phyloP scores from a whole-genome alignment of 2,329 filamentous ascomycete species.

The Monosporascus sp. region DNA sequence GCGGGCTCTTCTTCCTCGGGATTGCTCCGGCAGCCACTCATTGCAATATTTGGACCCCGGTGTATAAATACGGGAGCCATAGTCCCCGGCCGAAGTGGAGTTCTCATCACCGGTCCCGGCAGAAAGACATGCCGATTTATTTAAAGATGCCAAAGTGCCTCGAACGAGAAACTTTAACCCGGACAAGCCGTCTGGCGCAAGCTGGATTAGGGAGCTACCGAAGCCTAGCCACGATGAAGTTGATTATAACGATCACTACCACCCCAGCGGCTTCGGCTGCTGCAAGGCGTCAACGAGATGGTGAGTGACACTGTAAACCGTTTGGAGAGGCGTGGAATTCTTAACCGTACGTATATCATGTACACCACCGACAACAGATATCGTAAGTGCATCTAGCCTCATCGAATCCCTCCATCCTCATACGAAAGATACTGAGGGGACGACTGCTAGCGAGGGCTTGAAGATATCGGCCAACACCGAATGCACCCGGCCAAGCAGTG shows the following conservation, averaged over 20 bases:
- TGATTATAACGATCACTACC: conserved; percentile 45
- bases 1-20: conserved; percentile 54
- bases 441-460: background rate
- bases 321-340: conserved; percentile 32
- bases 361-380: conserved; percentile 59
- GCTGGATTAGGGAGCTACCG: conserved; percentile 38
- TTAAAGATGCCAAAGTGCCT: conserved; percentile 54
- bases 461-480: conserved; percentile 52
- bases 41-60: conserved; percentile 31
- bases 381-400: conserved; percentile 18
- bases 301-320: conserved; percentile 41
- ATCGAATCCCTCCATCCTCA: too few relatives aligned
- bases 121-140: conserved; percentile 55
- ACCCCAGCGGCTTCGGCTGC: conserved; percentile 44
- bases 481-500: conserved; percentile 54
- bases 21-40: conserved; percentile 58
- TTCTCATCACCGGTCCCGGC: conserved; percentile 52
- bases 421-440: too few relatives aligned
- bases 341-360: conserved; percentile 52
- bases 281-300: conserved; percentile 53
- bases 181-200: conserved; percentile 38
- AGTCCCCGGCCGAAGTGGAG: conserved; percentile 22
- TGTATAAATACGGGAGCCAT: conserved; percentile 17
- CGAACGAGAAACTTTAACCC: conserved; percentile 65
- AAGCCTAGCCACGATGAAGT: conserved; percentile 36